A percentile compares a stretch with the other conserved stretches of the same genome.
Evolutionary conservation across 148 eudicot genomes (phyloP).

Genomic region (Agrostemma githago): DNA sequence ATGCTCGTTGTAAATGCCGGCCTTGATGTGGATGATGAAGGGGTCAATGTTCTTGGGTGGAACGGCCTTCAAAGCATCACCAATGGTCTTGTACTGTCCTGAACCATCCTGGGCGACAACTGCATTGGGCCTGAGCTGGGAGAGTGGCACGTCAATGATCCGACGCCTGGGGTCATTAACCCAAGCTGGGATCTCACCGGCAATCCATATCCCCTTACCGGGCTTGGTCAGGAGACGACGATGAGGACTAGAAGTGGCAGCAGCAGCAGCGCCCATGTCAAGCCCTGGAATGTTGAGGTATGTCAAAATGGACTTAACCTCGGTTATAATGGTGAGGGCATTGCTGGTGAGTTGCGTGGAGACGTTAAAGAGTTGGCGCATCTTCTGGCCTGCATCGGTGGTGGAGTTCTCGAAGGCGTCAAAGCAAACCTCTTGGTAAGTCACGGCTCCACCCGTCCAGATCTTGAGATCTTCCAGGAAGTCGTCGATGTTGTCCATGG

Average conservation of each 20-base stretch:
- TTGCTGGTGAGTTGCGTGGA: slow-evolving; percentile 46
- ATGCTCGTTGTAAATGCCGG: slow-evolving; percentile 50
- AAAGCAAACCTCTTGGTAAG: slow-evolving; percentile 60
- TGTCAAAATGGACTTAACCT: slow-evolving; percentile 20
- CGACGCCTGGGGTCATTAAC: slow-evolving; percentile 25
- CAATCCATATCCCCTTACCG: slow-evolving; percentile 12
- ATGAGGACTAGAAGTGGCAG: background rate
- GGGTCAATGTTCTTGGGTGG: slow-evolving; percentile 21
- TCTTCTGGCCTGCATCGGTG: slow-evolving; percentile 41
- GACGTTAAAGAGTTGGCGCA: slow-evolving; percentile 39
- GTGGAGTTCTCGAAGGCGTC: slow-evolving; percentile 64
- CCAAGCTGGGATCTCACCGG: slow-evolving; percentile 34
- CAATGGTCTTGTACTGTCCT: slow-evolving; percentile 26
- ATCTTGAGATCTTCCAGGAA: slow-evolving; percentile 47
- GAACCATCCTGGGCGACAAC: slow-evolving; percentile 27
- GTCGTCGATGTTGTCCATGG: slow-evolving; percentile 27
- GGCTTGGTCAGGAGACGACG: slow-evolving; percentile 17
- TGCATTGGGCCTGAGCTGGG: slow-evolving; percentile 27
- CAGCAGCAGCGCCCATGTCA: slow-evolving; percentile 9
- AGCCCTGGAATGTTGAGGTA: slow-evolving; percentile 23
- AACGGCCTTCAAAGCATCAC: slow-evolving; percentile 14
- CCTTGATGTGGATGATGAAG: slow-evolving; percentile 49
- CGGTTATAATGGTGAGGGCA: slow-evolving; percentile 41
- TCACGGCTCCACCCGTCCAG: slow-evolving; percentile 56
- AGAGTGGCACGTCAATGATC: slow-evolving; percentile 12